Conservation (phyloP, 345 rosid species). For the Gossypium longicalyx region DNA sequence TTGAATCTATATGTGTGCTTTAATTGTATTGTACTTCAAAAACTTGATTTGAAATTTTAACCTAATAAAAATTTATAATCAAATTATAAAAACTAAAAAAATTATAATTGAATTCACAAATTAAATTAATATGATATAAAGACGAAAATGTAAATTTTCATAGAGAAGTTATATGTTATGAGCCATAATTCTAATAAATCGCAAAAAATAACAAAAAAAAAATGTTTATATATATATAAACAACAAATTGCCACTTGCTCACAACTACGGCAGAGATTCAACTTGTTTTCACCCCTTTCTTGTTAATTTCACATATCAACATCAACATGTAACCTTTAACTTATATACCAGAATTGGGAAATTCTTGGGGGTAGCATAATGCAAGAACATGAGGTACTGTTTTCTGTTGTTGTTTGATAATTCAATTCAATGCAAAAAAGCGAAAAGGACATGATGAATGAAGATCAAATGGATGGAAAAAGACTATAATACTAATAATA, state of each 20-base stretch:
- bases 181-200: not conserved
- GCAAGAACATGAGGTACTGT: not conserved
- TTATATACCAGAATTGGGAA: too few relatives aligned
- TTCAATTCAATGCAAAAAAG: not conserved
- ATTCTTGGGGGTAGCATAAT: too few relatives aligned
- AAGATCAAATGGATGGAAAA: not conserved
- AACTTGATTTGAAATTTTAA: too few relatives aligned
- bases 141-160: too few relatives aligned
- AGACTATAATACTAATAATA: not conserved
- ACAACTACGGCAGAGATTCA: not conserved
- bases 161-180: not conserved
- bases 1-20: too few relatives aligned
- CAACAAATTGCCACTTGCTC: not conserved
- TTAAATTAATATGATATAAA: too few relatives aligned
- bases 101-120: too few relatives aligned
- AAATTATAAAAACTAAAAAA: too few relatives aligned
- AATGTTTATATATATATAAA: not conserved
- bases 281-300: not conserved
- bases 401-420: not conserved
- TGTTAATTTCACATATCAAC: not conserved
- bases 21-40: too few relatives aligned
- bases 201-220: not conserved
- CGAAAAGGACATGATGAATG: not conserved
- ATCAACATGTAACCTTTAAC: too few relatives aligned
- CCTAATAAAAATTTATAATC: too few relatives aligned